Percentiles rank a stretch among this genome's conserved stretches.
phyloP scores from a whole-genome alignment of 2,329 filamentous ascomycete species.

The Thielaviopsis ethacetica region DNA sequence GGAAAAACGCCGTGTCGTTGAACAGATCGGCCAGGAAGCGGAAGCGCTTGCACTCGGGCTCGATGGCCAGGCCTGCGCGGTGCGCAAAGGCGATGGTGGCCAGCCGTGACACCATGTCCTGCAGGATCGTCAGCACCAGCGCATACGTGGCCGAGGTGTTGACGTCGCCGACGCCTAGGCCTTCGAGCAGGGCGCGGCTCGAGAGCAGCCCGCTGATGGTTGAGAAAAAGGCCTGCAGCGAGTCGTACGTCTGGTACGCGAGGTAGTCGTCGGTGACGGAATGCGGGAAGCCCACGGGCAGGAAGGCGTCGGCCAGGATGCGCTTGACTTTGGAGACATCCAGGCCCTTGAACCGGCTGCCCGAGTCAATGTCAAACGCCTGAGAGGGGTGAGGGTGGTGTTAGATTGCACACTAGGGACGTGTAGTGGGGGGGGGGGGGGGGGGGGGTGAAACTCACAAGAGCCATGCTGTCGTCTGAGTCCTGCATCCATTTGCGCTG shows the following conservation, averaged over 20 bases:
- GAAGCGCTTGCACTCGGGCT: slow-evolving; percentile 83
- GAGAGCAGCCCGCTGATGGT: slow-evolving; percentile 68
- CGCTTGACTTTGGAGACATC: slow-evolving; percentile 1
- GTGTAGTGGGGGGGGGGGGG: not conserved
- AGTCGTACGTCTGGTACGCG: slow-evolving; percentile 55
- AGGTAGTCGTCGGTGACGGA: slow-evolving; percentile 77
- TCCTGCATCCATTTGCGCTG: slow-evolving; percentile 19
- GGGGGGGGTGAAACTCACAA: not conserved
- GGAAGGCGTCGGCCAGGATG: slow-evolving; percentile 49
- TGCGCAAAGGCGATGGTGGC: slow-evolving; percentile 81
- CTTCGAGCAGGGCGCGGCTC: slow-evolving; percentile 64
- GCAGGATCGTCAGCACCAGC: slow-evolving; percentile 65
- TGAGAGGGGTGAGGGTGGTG: not conserved
- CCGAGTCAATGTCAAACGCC: not conserved
- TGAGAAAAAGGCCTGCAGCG: slow-evolving; percentile 68
- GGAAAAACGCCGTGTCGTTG: slow-evolving; percentile 71
- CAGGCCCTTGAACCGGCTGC: not conserved
- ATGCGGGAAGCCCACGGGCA: slow-evolving; percentile 76
- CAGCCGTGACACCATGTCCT: slow-evolving; percentile 64
- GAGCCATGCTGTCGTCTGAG: slow-evolving; percentile 2
- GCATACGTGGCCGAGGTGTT: slow-evolving; percentile 64
- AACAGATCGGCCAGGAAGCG: slow-evolving; percentile 75
- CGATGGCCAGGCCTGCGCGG: slow-evolving; percentile 62
- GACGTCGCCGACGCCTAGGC: slow-evolving; percentile 69
- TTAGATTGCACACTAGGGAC: not conserved